Evolutionary conservation across 192 early-diverging fungal genomes (phyloP).

Genomic region (Coemansia sp.): DNA sequence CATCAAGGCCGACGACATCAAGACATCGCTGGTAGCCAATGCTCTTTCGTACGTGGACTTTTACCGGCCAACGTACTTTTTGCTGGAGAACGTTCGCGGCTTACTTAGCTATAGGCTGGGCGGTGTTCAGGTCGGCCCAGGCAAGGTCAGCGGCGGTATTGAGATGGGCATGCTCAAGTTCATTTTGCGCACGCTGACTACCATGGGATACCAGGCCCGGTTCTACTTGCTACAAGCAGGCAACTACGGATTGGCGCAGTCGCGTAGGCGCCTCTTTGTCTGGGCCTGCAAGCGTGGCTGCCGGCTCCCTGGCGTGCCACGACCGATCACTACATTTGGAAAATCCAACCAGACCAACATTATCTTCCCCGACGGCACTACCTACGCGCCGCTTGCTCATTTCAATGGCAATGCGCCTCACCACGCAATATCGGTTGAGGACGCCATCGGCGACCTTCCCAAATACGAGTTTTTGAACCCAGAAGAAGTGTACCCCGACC

Average conservation of each 20-base stretch:
- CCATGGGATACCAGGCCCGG: constrained; percentile 66
- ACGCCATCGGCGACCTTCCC: constrained; percentile 68
- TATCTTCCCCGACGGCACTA: constrained; percentile 38
- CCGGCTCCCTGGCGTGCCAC: constrained; percentile 59
- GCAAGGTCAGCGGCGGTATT: constrained; percentile 56
- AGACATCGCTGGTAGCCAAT: constrained; percentile 64
- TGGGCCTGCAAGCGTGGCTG: constrained; percentile 60
- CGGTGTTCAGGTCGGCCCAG: constrained; percentile 55
- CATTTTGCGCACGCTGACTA: constrained; percentile 60
- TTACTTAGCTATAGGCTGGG: constrained; percentile 59
- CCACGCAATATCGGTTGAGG: constrained; percentile 58
- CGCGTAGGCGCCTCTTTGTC: constrained; percentile 64
- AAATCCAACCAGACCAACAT: constrained; percentile 46
- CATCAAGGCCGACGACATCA: constrained; percentile 63
- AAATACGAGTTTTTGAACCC: constrained; percentile 65
- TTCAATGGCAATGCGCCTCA: constrained; percentile 57
- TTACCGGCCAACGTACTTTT: constrained; percentile 63
- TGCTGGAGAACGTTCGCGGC: constrained; percentile 71
- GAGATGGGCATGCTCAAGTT: constrained; percentile 67
- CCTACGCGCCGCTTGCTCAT: constrained; percentile 47
- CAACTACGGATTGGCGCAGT: constrained; percentile 63
- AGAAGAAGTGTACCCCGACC: constrained; percentile 43
- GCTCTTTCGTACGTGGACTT: constrained; percentile 69
- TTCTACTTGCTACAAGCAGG: constrained; percentile 67
- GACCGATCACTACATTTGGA: constrained; percentile 56